phyloP scores from a whole-genome alignment of 208 protist species.

The Trypanosoma vivax region DNA sequence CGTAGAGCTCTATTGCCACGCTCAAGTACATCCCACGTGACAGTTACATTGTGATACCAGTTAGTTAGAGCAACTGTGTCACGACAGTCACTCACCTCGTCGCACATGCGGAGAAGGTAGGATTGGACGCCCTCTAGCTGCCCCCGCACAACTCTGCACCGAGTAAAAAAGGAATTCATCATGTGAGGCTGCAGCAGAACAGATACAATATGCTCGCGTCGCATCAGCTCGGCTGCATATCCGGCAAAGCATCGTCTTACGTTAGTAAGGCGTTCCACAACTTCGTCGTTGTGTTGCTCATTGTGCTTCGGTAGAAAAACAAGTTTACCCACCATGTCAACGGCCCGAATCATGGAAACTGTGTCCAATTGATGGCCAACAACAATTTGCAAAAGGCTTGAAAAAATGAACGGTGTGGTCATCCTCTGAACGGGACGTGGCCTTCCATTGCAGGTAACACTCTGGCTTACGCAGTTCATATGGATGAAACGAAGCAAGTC shows the following conservation, averaged over 20 bases:
- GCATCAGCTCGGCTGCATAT: constrained; percentile 66
- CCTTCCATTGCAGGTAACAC: neutral
- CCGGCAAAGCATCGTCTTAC: constrained; percentile 78
- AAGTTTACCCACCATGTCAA: constrained; percentile 62
- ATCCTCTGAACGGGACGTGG: constrained; percentile 23
- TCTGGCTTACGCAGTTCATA: constrained; percentile 40
- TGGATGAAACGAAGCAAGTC: constrained; percentile 76
- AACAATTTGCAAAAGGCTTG: constrained; percentile 67
- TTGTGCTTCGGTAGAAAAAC: constrained; percentile 57
- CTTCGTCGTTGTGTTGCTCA: constrained; percentile 39
- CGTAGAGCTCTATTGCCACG: constrained; percentile 70
- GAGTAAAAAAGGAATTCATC: constrained; percentile 49
- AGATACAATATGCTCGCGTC: constrained; percentile 60
- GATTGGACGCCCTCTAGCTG: constrained; percentile 54
- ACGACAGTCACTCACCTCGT: constrained; percentile 73
- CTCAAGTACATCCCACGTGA: constrained; percentile 57
- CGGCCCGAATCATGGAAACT: constrained; percentile 48
- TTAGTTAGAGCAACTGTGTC: constrained; percentile 76
- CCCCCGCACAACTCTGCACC: constrained; percentile 34
- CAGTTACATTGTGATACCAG: constrained; percentile 82
- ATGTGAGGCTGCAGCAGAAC: constrained; percentile 57
- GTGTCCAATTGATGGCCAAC: constrained; percentile 79
- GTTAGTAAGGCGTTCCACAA: constrained; percentile 69
- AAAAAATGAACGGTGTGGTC: constrained; percentile 64
- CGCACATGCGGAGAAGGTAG: constrained; percentile 57